A percentile compares a stretch with the other conserved stretches of the same genome.
Evolutionary conservation across 139 green algal species (phyloP).

Genomic region (Micromonas commoda): DNA sequence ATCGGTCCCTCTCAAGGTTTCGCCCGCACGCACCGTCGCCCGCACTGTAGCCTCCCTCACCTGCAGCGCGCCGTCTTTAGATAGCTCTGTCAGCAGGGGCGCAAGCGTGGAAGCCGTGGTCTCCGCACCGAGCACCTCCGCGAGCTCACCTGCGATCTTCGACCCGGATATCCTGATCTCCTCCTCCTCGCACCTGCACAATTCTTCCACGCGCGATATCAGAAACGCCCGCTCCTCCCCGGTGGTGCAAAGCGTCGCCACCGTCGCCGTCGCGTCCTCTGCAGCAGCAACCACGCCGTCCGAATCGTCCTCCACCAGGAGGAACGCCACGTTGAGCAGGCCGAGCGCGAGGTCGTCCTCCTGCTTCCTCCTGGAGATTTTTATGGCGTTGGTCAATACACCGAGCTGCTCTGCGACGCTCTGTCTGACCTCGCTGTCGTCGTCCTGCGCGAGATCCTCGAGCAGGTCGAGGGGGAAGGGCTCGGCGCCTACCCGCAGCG

Average conservation of each 20-base stretch:
- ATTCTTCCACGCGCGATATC: neutral
- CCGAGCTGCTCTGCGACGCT: neutral
- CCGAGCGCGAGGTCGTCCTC: neutral
- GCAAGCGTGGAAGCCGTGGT: neutral
- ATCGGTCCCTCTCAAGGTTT: neutral
- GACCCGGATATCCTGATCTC: neutral
- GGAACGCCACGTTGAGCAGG: neutral
- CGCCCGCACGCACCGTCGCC: neutral
- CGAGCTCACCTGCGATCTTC: neutral
- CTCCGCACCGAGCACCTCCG: neutral
- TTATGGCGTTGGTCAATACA: neutral
- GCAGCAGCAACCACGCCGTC: constrained; percentile 3
- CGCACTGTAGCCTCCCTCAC: neutral
- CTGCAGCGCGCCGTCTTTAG: neutral
- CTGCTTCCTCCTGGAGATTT: neutral
- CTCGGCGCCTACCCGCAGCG: neutral
- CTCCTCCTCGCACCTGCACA: neutral
- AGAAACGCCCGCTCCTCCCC: neutral
- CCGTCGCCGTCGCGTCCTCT: neutral
- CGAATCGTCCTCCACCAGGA: constrained; percentile 4
- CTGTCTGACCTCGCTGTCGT: constrained; percentile 12
- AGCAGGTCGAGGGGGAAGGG: constrained; percentile 1
- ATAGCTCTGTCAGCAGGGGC: neutral
- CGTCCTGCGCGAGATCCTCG: neutral
- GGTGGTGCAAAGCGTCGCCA: neutral